Percentiles rank a stretch among this genome's conserved stretches.
Conservation (phyloP, 805 yeast genomes). For the Ogataea ganodermae region DNA sequence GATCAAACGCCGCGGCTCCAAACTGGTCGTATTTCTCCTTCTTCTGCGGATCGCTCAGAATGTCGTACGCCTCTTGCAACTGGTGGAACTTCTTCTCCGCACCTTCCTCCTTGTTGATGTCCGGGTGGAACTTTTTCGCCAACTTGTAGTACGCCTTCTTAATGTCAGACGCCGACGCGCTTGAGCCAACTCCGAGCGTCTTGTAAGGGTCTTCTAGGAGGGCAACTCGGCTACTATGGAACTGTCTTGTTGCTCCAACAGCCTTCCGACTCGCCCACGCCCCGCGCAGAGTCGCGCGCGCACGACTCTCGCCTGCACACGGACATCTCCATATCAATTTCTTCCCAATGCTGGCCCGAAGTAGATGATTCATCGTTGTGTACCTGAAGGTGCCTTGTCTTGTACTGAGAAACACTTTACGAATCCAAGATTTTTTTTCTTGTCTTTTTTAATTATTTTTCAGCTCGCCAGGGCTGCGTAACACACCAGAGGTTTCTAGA, state of each 20-base stretch:
- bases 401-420: neutral
- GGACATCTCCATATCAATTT: conserved; percentile 7
- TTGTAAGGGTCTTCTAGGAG: conserved; percentile 74
- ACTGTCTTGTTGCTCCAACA: conserved; percentile 26
- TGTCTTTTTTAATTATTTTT: conserved; percentile 1
- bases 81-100: conserved; percentile 91
- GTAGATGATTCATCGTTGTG: conserved; percentile 2
- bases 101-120: conserved; percentile 85
- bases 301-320: neutral
- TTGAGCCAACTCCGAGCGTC: conserved; percentile 71
- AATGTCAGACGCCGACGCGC: conserved; percentile 79
- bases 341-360: conserved; percentile 1
- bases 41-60: conserved; percentile 81
- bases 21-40: conserved; percentile 87
- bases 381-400: neutral
- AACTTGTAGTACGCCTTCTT: conserved; percentile 92
- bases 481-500: conserved; percentile 17
- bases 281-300: neutral
- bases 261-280: neutral
- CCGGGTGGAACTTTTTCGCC: conserved; percentile 96
- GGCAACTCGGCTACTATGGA: conserved; percentile 43
- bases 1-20: conserved; percentile 84
- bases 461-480: conserved; percentile 14
- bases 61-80: conserved; percentile 92
- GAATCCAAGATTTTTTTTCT: neutral